A percentile compares a stretch with the other conserved stretches of the same genome.
These are phyloP conservation scores for Pythium myriotylum DNA, from an alignment of 352 stramenopile genomes.

Conservation along the genomic window DNA sequence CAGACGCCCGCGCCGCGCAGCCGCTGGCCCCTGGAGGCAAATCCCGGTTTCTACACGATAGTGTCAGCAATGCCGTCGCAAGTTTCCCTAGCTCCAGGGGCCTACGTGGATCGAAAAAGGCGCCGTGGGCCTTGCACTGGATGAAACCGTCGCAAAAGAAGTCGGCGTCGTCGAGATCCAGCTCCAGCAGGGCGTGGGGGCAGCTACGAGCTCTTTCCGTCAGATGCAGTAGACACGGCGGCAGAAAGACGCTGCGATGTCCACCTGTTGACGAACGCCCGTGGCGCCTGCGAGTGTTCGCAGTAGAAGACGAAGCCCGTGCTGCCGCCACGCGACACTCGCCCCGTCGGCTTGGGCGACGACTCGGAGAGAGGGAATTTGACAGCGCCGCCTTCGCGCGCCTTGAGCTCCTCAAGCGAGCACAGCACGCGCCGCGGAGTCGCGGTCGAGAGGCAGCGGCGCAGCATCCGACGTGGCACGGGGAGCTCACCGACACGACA, in stretches of 20 bases:
- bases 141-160: slow-evolving; percentile 83
- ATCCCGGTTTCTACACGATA: slow-evolving; percentile 48
- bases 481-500: too few relatives aligned
- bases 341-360: slow-evolving; percentile 2
- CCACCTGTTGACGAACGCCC: slow-evolving; percentile 56
- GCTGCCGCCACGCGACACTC: slow-evolving; percentile 31
- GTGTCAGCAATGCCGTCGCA: too few relatives aligned
- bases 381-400: slow-evolving; percentile 44
- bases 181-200: slow-evolving; percentile 68
- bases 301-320: slow-evolving; percentile 75
- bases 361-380: slow-evolving; percentile 54
- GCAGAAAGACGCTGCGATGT: neutral
- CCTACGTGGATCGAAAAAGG: slow-evolving; percentile 73
- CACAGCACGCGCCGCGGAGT: slow-evolving; percentile 47
- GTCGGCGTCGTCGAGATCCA: slow-evolving; percentile 81
- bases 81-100: neutral
- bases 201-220: slow-evolving; percentile 43
- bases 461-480: slow-evolving; percentile 8
- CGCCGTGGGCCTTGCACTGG: slow-evolving; percentile 80
- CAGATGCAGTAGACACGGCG: too few relatives aligned
- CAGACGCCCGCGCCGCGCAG: slow-evolving; percentile 24
- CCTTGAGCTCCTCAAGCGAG: slow-evolving; percentile 51
- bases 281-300: slow-evolving; percentile 40
- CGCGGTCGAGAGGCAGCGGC: slow-evolving; percentile 23
- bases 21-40: slow-evolving; percentile 59